Conservation (phyloP, 176 grass and related monocot species). For the Cenchrus purpureus region DNA sequence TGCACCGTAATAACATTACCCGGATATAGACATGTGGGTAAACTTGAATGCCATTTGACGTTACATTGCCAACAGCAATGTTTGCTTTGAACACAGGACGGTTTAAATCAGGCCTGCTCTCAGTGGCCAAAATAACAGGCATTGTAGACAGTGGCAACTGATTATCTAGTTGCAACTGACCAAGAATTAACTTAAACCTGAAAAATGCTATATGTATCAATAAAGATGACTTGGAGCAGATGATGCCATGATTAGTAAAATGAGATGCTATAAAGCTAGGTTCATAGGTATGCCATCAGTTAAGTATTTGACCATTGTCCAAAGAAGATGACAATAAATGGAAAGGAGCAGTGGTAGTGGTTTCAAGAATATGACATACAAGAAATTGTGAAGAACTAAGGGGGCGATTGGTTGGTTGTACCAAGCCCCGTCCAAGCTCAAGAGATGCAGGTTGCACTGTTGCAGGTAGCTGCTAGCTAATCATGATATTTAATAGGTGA, state of each 20-base stretch:
- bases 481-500: too few species aligned
- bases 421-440: too few species aligned
- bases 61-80: conserved; percentile 82
- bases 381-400: neutral
- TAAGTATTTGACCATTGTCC: conserved; percentile 8
- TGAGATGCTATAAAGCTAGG: neutral
- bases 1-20: conserved; percentile 53
- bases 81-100: conserved; percentile 94
- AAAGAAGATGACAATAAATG: conserved; percentile 8
- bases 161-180: conserved; percentile 95
- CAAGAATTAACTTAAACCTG: conserved; percentile 97
- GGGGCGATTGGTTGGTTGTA: too few species aligned
- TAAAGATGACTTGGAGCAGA: conserved; percentile 3
- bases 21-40: conserved; percentile 86
- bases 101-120: conserved; percentile 72
- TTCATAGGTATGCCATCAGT: conserved; percentile 13
- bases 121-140: conserved; percentile 93
- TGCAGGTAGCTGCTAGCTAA: too few species aligned
- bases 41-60: conserved; percentile 81
- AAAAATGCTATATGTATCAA: conserved; percentile 21
- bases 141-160: conserved; percentile 86
- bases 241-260: conserved; percentile 21
- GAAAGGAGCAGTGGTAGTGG: neutral
- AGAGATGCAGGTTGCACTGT: too few species aligned
- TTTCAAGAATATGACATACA: conserved; percentile 20